Base-by-base conservation (phyloP, 805 yeast genomes). In the Yarrowia sp. region DNA sequence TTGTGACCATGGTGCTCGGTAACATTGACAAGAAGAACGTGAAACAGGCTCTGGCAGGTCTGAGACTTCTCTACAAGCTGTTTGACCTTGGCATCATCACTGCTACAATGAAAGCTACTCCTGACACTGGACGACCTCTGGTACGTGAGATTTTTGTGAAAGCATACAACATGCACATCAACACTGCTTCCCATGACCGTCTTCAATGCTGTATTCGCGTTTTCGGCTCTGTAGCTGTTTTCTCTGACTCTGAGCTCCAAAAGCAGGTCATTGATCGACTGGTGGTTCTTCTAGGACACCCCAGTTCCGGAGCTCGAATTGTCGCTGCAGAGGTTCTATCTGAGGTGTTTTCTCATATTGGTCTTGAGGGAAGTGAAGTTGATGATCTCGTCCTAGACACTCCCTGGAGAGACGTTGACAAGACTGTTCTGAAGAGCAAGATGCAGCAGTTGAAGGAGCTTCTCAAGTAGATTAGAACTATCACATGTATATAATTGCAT, bases 51-150 rank as follows among this genome's bases (percentile, higher is more conserved):
- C 19, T 59, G 15, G 65, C 65, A 4, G 50, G 52, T 16, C 42
- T 59, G 22, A 26, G 65, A 4, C 52, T 59, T 12, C 9, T 59
- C n/a, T 35, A 19, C 35, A 59, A 59, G 35, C 9, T 59, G 32
- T 59, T 59, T 32, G 65, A 59, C 5, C 15, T 32, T 2, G 16
- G 70, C 1, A 50, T 70, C 1, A 71, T 82, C 1, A 42, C 68
- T 7, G 48, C 75, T 91, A 26, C 76, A 88, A 0, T 86, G 87
- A 0, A 97, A 91, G 74, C 81, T 86, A 3, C 84, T 89, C 69
- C 89, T 85, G 69, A 83, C 80, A 65, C 75, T 89, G 5, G 77
- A 1, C 80, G 45, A 10, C 48, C 59, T 0, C 74, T 87, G 5
- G 85, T 79, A 55, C 79, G 84, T 1, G 77, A 86, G 40, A 65